Evolutionary conservation across 2,329 filamentous ascomycete genomes (phyloP), one percentile per base, ranked within the genome.

Genomic region (Akanthomyces uredinophilus): DNA sequence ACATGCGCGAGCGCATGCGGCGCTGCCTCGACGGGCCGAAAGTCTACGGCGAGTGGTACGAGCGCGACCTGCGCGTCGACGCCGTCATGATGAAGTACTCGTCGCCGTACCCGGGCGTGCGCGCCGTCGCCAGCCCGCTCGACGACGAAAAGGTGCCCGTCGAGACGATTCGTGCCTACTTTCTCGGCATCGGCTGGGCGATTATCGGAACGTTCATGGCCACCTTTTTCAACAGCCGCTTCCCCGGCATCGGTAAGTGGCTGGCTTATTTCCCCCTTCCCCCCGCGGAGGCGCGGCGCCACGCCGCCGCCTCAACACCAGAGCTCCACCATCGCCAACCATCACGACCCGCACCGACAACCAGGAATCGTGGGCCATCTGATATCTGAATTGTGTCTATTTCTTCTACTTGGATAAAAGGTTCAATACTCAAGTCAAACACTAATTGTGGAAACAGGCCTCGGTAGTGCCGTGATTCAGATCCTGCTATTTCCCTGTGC

Each of bases 401-500:
- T 39, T 37, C n/a, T 16, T 55, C 5, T 22, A 14, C 22, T 52
- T 52, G 32, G n/a, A n/a, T n/a, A n/a, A n/a, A n/a, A n/a, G n/a
- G n/a, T n/a, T n/a, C n/a, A n/a, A n/a, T n/a, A n/a, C n/a, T n/a
- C n/a, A n/a, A n/a, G 29, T 13, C 3, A 14, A 32, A 18, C 1
- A 35, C 6, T 56, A 24, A 56, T 27, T 5, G 13, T 10, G 20
- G 8, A 18, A 18, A 46, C 20, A 73, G 71, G 65, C 44, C 64
- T 77, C 7, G 69, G 67, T 57, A 70, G 73, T 7, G 70, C 71
- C 10, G 76, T 78, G 6, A 75, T 77, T 55, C 79, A 81, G 68
- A 77, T 81, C 47, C 70, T 81, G 4, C 72, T 81, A 0, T 81
- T 73, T 20, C 81, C 81, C 0, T 74, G 79, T 22, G 81, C 76